Base-by-base conservation (phyloP, 192 early-diverging fungal genomes). In the Chytriomyces sp. region DNA sequence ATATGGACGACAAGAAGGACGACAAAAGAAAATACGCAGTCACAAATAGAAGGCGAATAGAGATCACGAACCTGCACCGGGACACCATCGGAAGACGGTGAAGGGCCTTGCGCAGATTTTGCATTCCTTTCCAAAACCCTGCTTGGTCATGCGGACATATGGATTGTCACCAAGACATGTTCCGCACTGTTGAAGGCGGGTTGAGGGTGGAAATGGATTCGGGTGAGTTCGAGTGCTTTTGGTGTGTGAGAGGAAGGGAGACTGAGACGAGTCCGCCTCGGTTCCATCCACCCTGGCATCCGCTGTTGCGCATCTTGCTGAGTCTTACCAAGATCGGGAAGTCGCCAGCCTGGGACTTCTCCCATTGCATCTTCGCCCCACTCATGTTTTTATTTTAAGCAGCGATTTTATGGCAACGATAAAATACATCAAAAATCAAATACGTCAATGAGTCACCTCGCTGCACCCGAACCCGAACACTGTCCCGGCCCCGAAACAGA, bases 111-210 rank as follows among this genome's bases (percentile, higher is more conserved):
- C 82, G 76, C 98, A 99, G 77, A 97, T 91, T 86, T 88, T 93
- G 90, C 92, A 91, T 66, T 88, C 87, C 64, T 84, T 81, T n/a
- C 86, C 86, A 62, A 77, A 79, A 11, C 63, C 35, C 57, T 88
- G 73, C 69, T 81, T 83, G 7, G 82, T 80, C 98, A 99, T 98
- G 73, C 97, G 94, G 66, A 99, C 91, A 77, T 98, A 99, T 43
- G 98, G 98, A 77, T 98, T 99, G 63, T 94, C 92, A 23, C 98
- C 98, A 24, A 99, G 86, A 76, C 98, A 99, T 50, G 95, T 96
- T 83, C 98, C 97, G 86, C 98, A 99, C 61, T 97, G 87, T 67
- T 4, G 35, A 35, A 35, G 35, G 4, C 35, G 1, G 35, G 35
- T 35, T 35, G 35, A 35, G 35, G 35, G 35, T 35, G 35, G 35